Percentiles rank a stretch among this genome's conserved stretches.
phyloP scores from a whole-genome alignment of 2,329 filamentous ascomycete species.

The Epichloe gansuensis region DNA sequence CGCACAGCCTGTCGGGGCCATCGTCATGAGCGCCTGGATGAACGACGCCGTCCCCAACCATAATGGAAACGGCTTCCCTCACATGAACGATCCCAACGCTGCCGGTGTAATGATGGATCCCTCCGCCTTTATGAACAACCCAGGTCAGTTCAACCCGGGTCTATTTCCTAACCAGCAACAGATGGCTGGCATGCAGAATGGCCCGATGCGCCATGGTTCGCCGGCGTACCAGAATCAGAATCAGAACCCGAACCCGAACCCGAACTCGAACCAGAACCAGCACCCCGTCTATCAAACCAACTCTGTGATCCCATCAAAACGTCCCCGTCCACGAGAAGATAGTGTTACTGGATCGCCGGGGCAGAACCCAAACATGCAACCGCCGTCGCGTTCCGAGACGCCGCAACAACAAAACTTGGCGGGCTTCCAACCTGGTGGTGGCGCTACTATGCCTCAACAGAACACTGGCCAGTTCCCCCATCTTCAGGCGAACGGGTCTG shows the following conservation, averaged over 20 bases:
- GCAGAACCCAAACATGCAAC: conserved; percentile 59
- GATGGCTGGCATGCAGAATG: conserved; percentile 61
- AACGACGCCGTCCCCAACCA: conserved; percentile 58
- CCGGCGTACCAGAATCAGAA: conserved; percentile 53
- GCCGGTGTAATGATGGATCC: conserved; percentile 52
- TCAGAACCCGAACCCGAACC: neutral
- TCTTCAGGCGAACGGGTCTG: conserved; percentile 65
- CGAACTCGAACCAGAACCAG: conserved; percentile 6
- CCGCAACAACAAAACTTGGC: conserved; percentile 66
- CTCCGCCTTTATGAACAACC: conserved; percentile 48
- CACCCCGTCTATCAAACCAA: conserved; percentile 66
- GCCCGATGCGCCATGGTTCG: conserved; percentile 70
- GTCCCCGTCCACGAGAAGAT: conserved; percentile 69
- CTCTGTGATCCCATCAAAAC: conserved; percentile 79
- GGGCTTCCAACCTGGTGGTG: conserved; percentile 54
- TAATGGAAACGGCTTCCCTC: conserved; percentile 56
- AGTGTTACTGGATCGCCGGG: conserved; percentile 72
- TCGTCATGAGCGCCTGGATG: conserved; percentile 61
- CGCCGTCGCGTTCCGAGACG: conserved; percentile 81
- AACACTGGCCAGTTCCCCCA: conserved; percentile 64
- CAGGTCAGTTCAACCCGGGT: conserved; percentile 46
- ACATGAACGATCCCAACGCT: conserved; percentile 48
- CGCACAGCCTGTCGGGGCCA: conserved; percentile 31
- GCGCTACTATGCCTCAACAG: conserved; percentile 46
- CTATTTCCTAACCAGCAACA: conserved; percentile 44